Percentiles rank a stretch among this genome's conserved stretches.
phyloP scores from a whole-genome alignment of 805 yeast species.

The Nakazawaea anatomiae region DNA sequence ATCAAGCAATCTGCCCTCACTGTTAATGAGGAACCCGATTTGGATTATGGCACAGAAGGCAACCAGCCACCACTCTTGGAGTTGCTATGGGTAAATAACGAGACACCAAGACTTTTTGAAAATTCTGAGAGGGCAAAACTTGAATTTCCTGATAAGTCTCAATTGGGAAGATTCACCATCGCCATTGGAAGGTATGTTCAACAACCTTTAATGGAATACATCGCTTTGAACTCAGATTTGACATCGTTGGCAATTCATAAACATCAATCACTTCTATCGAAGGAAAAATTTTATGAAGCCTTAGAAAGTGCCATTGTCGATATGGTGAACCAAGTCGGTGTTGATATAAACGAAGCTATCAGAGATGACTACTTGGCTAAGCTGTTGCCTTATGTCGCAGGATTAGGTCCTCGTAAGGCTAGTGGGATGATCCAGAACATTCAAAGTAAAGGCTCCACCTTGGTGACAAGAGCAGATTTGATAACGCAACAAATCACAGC shows the following conservation, averaged over 20 bases:
- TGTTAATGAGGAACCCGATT: constrained; percentile 41
- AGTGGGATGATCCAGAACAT: constrained; percentile 78
- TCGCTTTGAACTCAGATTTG: constrained; percentile 72
- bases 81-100: constrained; percentile 84
- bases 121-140: constrained; percentile 65
- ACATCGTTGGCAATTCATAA: constrained; percentile 58
- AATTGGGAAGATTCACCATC: constrained; percentile 75
- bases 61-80: constrained; percentile 51
- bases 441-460: constrained; percentile 58
- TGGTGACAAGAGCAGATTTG: constrained; percentile 69
- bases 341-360: constrained; percentile 87
- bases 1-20: constrained; percentile 49
- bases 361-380: constrained; percentile 68
- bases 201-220: constrained; percentile 87
- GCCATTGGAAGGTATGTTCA: constrained; percentile 90
- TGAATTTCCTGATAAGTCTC: constrained; percentile 82
- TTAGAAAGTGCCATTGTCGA: constrained; percentile 83
- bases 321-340: constrained; percentile 85
- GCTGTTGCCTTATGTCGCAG: constrained; percentile 73
- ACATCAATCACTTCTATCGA: constrained; percentile 65
- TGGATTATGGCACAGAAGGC: constrained; percentile 23
- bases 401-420: constrained; percentile 95
- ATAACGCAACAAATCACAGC: constrained; percentile 76
- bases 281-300: constrained; percentile 57
- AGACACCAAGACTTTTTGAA: constrained; percentile 85